Evolutionary conservation across 2,329 filamentous ascomycete genomes (phyloP), one percentile per base, ranked within the genome.

Genomic region (Fonsecaea erecta): DNA sequence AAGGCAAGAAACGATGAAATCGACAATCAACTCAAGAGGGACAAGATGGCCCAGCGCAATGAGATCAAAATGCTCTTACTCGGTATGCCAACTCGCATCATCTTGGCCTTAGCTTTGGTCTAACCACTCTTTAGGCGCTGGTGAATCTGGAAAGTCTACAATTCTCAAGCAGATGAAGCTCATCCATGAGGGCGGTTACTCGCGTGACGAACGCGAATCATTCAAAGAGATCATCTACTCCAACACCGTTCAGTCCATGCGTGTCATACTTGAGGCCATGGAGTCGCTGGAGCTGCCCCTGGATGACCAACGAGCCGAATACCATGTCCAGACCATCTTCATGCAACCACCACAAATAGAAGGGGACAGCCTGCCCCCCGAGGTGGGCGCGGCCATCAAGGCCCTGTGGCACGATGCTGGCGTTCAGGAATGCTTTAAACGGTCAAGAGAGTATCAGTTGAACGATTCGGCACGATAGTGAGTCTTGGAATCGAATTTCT

Each of bases 1-100:
- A 98, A 97, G 91, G 92, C 93, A 85, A 90, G 95, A 75, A 98
- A 99, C 80, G 95, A 99, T 86, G 94, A 98, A 88, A 99, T 99
- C 77, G 95, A 99, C 83, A 98, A 97, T 80, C 94, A 98, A 85
- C 85, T 98, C 78, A 98, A 97, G 88, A 88, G 92, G 80, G 95
- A 99, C 78, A 96, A 96, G 83, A 91, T 98, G 91, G 90, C 96
- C 85, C 93, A 97, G 84, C 90, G 94, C 75, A 99, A 99, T 75
- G 95, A 99, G 83, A 99, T 99, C 85, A 99, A 99, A 88, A 98
- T 99, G 95, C 85, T 99, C 75, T 87, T 99, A 75, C 89, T 99
- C 75, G 95, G 95, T 97, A 87, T 77, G 89, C 84, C 66, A 24
- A 30, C n/a, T 18, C 11, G 30, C 8, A 30, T n/a, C 34, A 51